Percentiles rank a stretch among this genome's conserved stretches.
These are phyloP conservation scores for Fraxinus pennsylvanica DNA, from an alignment of 257 asterid genomes.

Conservation along the genomic window DNA sequence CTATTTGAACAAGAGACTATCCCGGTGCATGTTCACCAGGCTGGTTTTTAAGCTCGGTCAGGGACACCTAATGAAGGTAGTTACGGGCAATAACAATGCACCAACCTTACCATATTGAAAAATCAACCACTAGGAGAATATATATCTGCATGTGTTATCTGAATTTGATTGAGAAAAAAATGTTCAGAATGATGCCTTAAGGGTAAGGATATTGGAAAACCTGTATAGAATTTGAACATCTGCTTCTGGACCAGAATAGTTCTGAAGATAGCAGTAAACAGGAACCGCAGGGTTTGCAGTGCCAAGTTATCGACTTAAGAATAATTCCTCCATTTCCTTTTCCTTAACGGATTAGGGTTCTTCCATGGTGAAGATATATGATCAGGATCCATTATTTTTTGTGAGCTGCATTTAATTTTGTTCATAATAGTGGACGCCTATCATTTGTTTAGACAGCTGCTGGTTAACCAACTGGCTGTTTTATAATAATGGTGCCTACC, in stretches of 20 bases:
- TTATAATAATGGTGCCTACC: background rate
- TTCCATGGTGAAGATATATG: background rate
- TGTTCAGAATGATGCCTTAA: slow-evolving; percentile 9
- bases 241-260: slow-evolving; percentile 13
- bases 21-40: no score
- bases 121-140: no score
- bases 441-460: background rate
- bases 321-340: background rate
- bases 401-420: background rate
- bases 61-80: no score
- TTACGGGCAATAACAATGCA: no score
- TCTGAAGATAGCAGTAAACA: slow-evolving; percentile 15
- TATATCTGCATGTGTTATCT: background rate
- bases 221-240: slow-evolving; percentile 9
- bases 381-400: background rate
- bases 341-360: background rate
- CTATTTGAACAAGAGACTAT: no score
- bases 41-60: no score
- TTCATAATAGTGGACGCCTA: background rate
- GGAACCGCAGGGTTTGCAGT: background rate
- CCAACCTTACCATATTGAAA: no score
- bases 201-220: background rate
- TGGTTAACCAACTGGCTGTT: background rate
- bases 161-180: background rate
- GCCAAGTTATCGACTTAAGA: slow-evolving; percentile 9